Base-by-base conservation (phyloP, 805 yeast genomes). In the Metschnikowia baotianmanensis region DNA sequence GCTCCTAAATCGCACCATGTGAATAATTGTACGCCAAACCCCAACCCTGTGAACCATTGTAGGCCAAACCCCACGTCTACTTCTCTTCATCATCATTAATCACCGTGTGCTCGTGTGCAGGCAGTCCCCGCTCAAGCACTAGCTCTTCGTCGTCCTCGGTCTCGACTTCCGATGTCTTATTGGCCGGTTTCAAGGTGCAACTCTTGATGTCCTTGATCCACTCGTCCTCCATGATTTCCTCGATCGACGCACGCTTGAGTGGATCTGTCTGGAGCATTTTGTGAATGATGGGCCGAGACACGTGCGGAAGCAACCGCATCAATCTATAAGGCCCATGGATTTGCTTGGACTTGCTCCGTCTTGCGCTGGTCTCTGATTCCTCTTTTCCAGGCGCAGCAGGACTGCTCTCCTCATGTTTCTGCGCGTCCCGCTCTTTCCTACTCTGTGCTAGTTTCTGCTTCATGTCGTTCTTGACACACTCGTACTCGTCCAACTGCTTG, bases 261-360 rank as follows among this genome's bases (percentile, higher is more conserved):
- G 84, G 81, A 48, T 84, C 86, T 12, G 83, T 68, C 37, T 71
- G 71, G 20, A 86, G 62, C 80, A 86, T 83, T 43, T 65, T 71
- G 18, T 84, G 80, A 22, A 86, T 69, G 9, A 86, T 68, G 10
- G 91, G 93, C 61, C 95, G 74, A 12, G 93, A 69, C 6, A 91
- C 89, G 59, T 86, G 95, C 4, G 95, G 95, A 26, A 86, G 63
- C 36, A 86, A 65, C 63, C 95, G 76, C 82, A 86, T 78, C 49
- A 86, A 66, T 57, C 95, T 71, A 63, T 86, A 86, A 9, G 93
- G 91, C 6, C 95, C 95, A 54, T 84, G 89, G 18, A 84, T 78
- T 47, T 80, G 82, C 51, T 77, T 50, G n/a, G 61, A 33, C 25
- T 67, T 52, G 48, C 72, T 69, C 45, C 66, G 66, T 37, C 57